Conservation (phyloP, 108 stramenopile species). For the Cyclostephanos tholiformis region DNA sequence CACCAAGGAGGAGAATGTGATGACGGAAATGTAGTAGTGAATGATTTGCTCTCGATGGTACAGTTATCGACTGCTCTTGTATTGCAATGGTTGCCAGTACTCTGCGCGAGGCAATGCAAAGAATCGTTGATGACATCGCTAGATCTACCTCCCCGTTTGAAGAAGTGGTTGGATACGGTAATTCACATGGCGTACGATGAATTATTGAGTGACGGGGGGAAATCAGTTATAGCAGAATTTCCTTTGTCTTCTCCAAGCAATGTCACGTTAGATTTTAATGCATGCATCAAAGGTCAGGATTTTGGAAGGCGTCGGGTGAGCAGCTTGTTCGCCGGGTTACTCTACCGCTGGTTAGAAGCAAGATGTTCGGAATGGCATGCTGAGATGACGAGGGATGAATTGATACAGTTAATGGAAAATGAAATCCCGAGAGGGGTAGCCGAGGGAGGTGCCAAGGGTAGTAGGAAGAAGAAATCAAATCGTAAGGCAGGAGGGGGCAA, state of each 20-base stretch:
- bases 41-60: constrained; percentile 10
- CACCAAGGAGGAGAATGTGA: constrained; percentile 8
- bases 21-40: neutral
- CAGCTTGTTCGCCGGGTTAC: constrained; percentile 58
- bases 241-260: neutral
- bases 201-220: neutral
- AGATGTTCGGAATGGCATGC: constrained; percentile 81
- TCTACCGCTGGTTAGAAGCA: constrained; percentile 68
- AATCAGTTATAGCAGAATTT: neutral
- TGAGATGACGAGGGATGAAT: constrained; percentile 66
- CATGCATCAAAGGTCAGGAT: constrained; percentile 37
- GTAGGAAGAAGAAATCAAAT: constrained; percentile 48
- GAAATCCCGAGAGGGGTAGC: neutral
- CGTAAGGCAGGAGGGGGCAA: constrained; percentile 27
- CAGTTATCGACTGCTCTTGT: constrained; percentile 18
- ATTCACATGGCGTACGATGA: neutral
- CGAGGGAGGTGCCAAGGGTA: constrained; percentile 19
- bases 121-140: constrained; percentile 5
- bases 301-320: constrained; percentile 55
- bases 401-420: constrained; percentile 51
- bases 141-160: constrained; percentile 24
- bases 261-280: neutral
- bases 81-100: constrained; percentile 37
- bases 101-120: constrained; percentile 32
- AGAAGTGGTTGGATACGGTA: constrained; percentile 29